Conservation (phyloP, 352 stramenopile genomes). For the Pythium grandisporangium region DNA sequence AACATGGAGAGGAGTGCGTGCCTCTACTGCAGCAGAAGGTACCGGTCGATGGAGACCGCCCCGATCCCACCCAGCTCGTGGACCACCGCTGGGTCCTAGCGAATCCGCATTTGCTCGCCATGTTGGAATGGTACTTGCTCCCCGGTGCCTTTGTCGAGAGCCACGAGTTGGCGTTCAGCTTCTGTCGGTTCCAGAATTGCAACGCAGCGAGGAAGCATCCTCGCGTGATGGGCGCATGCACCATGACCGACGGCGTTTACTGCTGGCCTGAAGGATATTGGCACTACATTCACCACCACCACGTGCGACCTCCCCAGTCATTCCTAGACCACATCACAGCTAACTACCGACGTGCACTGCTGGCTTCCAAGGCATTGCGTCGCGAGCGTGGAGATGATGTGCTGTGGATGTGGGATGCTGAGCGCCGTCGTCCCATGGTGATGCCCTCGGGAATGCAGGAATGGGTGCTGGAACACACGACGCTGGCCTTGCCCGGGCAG, state of each 20-base stretch:
- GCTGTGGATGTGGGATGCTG: slow-evolving; percentile 47
- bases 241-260: slow-evolving; percentile 64
- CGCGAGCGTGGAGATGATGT: slow-evolving; percentile 14
- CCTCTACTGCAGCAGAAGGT: neutral
- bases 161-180: slow-evolving; percentile 77
- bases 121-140: slow-evolving; percentile 56
- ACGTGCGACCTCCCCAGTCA: slow-evolving; percentile 44
- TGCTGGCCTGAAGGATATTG: slow-evolving; percentile 74
- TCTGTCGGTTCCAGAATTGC: slow-evolving; percentile 59
- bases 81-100: slow-evolving; percentile 36
- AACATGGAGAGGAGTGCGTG: neutral
- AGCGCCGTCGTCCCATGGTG: slow-evolving; percentile 12
- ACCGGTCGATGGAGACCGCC: slow-evolving; percentile 14
- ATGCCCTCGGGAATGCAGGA: slow-evolving; percentile 60
- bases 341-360: slow-evolving; percentile 20
- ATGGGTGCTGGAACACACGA: slow-evolving; percentile 60
- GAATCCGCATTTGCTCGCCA: slow-evolving; percentile 12
- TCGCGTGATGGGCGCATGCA: slow-evolving; percentile 61
- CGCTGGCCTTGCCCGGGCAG: slow-evolving; percentile 10
- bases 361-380: slow-evolving; percentile 14
- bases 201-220: slow-evolving; percentile 18
- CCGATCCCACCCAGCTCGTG: slow-evolving; percentile 37
- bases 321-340: slow-evolving; percentile 48
- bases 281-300: slow-evolving; percentile 60
- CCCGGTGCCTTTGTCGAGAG: slow-evolving; percentile 51